Conservation (phyloP, 2,329 filamentous ascomycete genomes). For the Arthrobotrys conoides region DNA sequence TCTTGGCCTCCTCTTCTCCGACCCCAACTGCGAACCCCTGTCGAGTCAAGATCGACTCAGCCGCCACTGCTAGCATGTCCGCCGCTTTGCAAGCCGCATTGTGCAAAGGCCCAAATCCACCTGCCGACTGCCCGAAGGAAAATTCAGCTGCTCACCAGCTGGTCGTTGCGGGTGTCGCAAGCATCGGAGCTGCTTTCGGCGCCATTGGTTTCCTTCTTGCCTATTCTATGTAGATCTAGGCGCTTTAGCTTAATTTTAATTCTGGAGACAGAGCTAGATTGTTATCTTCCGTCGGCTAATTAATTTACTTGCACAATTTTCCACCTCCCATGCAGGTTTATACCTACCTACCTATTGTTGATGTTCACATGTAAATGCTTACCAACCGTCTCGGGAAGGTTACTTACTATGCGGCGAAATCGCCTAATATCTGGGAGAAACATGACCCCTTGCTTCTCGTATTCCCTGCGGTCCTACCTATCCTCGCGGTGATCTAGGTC, state of each 20-base stretch:
- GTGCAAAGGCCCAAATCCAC: slow-evolving; percentile 46
- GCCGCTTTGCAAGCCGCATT: slow-evolving; percentile 26
- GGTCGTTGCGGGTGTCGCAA: slow-evolving; percentile 35
- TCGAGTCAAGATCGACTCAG: slow-evolving; percentile 58
- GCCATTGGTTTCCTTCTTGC: slow-evolving; percentile 48
- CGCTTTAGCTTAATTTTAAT: background rate
- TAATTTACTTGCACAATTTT: background rate
- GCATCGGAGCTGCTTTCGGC: slow-evolving; percentile 39
- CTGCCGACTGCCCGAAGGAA: slow-evolving; percentile 59
- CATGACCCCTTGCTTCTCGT: background rate
- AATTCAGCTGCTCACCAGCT: slow-evolving; percentile 25
- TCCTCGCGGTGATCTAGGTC: background rate
- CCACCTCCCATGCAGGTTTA: background rate
- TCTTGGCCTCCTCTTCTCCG: slow-evolving; percentile 12
- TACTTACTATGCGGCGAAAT: slow-evolving; percentile 7
- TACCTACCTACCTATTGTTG: background rate
- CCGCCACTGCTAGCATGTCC: slow-evolving; percentile 61
- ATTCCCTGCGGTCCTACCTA: background rate
- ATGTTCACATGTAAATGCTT: background rate
- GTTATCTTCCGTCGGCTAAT: slow-evolving; percentile 7
- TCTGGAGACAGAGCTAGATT: background rate
- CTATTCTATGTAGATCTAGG: slow-evolving; percentile 20
- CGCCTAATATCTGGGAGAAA: slow-evolving; percentile 2
- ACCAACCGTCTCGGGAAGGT: background rate
- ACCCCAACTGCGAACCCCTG: slow-evolving; percentile 61